Evolutionary conservation across 2,329 filamentous ascomycete species (phyloP).

Genomic region (Cercospora zeina): DNA sequence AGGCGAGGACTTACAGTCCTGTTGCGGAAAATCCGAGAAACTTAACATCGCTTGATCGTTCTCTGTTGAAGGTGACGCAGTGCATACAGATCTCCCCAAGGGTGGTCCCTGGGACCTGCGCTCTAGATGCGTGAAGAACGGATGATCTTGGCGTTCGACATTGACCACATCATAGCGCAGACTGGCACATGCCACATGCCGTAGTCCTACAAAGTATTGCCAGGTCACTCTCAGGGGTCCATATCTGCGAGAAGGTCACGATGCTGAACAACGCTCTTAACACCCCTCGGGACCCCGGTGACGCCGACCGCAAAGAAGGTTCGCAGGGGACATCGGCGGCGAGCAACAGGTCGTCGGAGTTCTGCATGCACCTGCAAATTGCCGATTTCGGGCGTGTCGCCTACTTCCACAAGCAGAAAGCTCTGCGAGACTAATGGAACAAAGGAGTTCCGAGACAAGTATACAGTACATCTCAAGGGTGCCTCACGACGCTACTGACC

Average conservation of each 20-base stretch:
- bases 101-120: neutral
- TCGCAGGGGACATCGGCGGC: neutral
- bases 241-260: neutral
- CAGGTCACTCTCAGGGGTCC: neutral
- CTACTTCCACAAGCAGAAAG: neutral
- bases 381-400: neutral
- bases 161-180: neutral
- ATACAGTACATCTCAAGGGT: neutral
- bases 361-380: neutral
- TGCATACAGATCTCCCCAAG: neutral
- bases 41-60: neutral
- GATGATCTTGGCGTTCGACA: slow-evolving; percentile 1
- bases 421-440: neutral
- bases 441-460: neutral
- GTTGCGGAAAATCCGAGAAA: neutral
- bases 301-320: slow-evolving; percentile 3
- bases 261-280: too few relatives aligned
- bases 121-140: neutral
- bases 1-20: neutral
- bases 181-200: too few relatives aligned
- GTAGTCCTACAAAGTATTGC: neutral
- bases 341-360: neutral
- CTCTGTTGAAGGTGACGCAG: neutral
- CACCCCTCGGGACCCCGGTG: neutral
- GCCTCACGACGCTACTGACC: neutral